Conservation (phyloP, 2,329 filamentous ascomycete species). For the Beauveria pseudobassiana region DNA sequence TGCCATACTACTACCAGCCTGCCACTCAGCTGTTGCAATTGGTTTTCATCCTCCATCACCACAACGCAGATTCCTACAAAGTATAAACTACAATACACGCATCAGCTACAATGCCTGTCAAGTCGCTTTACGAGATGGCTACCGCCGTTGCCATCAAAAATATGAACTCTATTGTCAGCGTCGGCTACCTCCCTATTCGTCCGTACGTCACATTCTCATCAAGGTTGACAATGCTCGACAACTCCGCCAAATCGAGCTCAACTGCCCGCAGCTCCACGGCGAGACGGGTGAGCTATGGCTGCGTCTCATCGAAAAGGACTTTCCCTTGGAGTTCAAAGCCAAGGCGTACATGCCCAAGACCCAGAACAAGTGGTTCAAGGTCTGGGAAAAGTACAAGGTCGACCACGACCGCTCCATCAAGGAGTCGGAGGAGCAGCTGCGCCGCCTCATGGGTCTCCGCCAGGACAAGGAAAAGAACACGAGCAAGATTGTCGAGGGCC, state of each 20-base stretch:
- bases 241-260: constrained; percentile 64
- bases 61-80: too few relatives aligned
- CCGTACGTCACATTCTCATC: constrained; percentile 57
- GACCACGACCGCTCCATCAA: constrained; percentile 51
- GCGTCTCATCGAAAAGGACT: constrained; percentile 69
- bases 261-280: constrained; percentile 68
- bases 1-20: too few relatives aligned
- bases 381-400: constrained; percentile 64
- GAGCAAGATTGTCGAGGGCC: constrained; percentile 48
- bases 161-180: constrained; percentile 52
- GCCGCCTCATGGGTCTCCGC: constrained; percentile 50
- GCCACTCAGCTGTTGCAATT: too few relatives aligned
- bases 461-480: constrained; percentile 50
- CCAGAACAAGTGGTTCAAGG: constrained; percentile 65
- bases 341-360: constrained; percentile 60
- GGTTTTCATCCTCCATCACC: too few relatives aligned
- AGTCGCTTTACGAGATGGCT: constrained; percentile 45
- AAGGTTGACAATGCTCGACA: constrained; percentile 67
- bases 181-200: constrained; percentile 62
- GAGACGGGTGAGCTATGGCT: constrained; percentile 69
- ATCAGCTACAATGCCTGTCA: constrained; percentile 30
- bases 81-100: too few relatives aligned
- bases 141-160: constrained; percentile 45
- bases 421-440: constrained; percentile 52
- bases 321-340: constrained; percentile 54